Evolutionary conservation across 805 yeast genomes (phyloP).

Genomic region (Ogataea neopini): DNA sequence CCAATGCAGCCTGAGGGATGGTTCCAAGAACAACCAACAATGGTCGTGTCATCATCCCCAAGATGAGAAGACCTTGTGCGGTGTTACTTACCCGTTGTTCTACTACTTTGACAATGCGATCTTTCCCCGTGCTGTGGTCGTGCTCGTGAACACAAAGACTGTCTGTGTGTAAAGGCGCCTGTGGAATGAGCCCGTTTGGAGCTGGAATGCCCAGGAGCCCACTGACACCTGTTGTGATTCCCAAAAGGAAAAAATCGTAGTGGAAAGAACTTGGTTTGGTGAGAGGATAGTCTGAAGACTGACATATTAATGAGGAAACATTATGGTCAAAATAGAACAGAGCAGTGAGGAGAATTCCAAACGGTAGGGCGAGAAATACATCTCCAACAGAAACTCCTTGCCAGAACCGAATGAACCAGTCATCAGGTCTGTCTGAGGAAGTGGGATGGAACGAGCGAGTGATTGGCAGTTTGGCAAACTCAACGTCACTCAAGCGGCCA

Average conservation of each 20-base stretch:
- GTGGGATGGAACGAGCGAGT: conserved; percentile 80
- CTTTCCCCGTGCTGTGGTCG: conserved; percentile 33
- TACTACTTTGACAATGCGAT: conserved; percentile 56
- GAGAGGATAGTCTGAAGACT: conserved; percentile 75
- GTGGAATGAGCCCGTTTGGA: conserved; percentile 96
- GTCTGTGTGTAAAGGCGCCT: conserved; percentile 90
- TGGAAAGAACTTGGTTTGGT: conserved; percentile 89
- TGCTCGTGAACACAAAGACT: conserved; percentile 62
- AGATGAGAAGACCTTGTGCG: conserved; percentile 76
- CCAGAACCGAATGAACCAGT: conserved; percentile 85
- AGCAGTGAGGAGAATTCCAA: conserved; percentile 81
- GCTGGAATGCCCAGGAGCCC: conserved; percentile 92
- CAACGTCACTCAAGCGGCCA: conserved; percentile 59
- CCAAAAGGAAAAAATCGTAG: conserved; percentile 85
- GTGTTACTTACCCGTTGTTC: conserved; percentile 89
- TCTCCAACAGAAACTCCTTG: conserved; percentile 62
- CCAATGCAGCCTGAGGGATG: conserved; percentile 90
- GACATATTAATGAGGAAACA: conserved; percentile 91
- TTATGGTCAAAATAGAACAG: conserved; percentile 95
- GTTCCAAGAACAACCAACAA: conserved; percentile 74
- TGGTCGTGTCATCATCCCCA: conserved; percentile 90
- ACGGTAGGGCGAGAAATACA: conserved; percentile 88
- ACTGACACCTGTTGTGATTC: conserved; percentile 81
- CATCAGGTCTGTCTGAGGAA: conserved; percentile 45
- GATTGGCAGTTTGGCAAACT: conserved; percentile 65